A percentile compares a stretch with the other conserved stretches of the same genome.
Conservation (phyloP, 305 asterid species). For the Striga hermonthica region DNA sequence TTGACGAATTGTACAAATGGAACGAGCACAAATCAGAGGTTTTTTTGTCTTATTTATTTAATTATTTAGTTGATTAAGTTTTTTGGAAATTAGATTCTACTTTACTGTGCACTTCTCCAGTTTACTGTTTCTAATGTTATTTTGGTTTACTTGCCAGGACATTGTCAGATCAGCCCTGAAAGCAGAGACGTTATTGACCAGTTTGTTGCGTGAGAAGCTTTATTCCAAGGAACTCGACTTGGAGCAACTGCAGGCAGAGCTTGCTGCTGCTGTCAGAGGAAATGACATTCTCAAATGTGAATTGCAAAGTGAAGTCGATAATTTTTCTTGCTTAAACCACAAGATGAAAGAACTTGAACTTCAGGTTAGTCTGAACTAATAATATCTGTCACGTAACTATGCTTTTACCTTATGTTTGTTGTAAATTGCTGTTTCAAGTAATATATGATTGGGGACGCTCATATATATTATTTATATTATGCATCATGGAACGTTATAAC, state of each 20-base stretch:
- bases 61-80: not conserved
- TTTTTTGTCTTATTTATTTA: not conserved
- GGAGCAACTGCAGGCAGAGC: constrained; percentile 90
- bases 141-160: constrained; percentile 47
- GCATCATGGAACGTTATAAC: no score
- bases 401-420: no score
- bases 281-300: constrained; percentile 78
- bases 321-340: constrained; percentile 70
- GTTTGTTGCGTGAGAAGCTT: constrained; percentile 77
- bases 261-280: constrained; percentile 83
- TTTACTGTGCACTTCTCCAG: not conserved
- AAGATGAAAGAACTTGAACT: constrained; percentile 81
- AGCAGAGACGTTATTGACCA: constrained; percentile 80
- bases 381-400: not conserved
- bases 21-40: constrained; percentile 54
- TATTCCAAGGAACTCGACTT: constrained; percentile 69
- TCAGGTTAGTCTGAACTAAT: constrained; percentile 48
- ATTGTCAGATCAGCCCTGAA: constrained; percentile 58
- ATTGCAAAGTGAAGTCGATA: constrained; percentile 74
- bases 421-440: no score
- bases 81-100: constrained; percentile 9
- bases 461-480: no score
- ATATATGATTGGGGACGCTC: no score
- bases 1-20: constrained; percentile 35
- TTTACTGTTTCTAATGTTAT: constrained; percentile 24